phyloP scores from a whole-genome alignment of 306 rosid species.

The Hippophae gyantsensis region DNA sequence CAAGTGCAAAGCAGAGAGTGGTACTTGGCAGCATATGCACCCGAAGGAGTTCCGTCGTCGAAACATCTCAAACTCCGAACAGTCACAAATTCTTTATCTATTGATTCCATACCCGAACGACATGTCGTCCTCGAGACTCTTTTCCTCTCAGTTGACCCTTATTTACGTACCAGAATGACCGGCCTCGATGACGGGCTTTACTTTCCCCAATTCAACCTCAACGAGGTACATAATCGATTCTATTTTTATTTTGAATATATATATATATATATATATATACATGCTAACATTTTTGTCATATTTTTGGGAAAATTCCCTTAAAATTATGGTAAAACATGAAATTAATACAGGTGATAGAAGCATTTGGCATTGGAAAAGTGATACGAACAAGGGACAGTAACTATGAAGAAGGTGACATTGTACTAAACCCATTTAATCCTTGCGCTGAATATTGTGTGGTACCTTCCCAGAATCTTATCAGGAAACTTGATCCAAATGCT shows the following conservation, averaged over 20 bases:
- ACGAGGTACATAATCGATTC: conserved; percentile 18
- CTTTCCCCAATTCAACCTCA: conserved; percentile 21
- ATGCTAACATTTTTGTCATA: background rate
- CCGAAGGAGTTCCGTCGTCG: conserved; percentile 41
- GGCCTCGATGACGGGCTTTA: conserved; percentile 41
- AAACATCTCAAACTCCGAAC: conserved; percentile 47
- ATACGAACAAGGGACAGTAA: conserved; percentile 28
- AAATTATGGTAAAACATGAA: too few species aligned
- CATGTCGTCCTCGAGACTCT: conserved; percentile 33
- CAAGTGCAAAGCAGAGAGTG: conserved; percentile 43
- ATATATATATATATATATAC: too few species aligned
- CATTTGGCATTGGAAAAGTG: conserved; percentile 33
- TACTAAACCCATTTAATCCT: conserved; percentile 20
- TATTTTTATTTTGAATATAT: too few species aligned
- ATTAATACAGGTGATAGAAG: conserved; percentile 27
- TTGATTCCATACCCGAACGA: conserved; percentile 36
- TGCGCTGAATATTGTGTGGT: conserved; percentile 31
- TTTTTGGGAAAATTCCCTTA: background rate
- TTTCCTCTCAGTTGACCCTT: conserved; percentile 44
- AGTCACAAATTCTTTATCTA: conserved; percentile 10
- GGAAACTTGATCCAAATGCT: conserved; percentile 26
- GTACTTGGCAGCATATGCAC: conserved; percentile 40
- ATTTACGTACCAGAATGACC: conserved; percentile 32
- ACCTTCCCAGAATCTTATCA: conserved; percentile 10
- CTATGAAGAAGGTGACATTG: conserved; percentile 32